phyloP scores from a whole-genome alignment of 2,329 filamentous ascomycete species.

The Rhinocladiella similis region DNA sequence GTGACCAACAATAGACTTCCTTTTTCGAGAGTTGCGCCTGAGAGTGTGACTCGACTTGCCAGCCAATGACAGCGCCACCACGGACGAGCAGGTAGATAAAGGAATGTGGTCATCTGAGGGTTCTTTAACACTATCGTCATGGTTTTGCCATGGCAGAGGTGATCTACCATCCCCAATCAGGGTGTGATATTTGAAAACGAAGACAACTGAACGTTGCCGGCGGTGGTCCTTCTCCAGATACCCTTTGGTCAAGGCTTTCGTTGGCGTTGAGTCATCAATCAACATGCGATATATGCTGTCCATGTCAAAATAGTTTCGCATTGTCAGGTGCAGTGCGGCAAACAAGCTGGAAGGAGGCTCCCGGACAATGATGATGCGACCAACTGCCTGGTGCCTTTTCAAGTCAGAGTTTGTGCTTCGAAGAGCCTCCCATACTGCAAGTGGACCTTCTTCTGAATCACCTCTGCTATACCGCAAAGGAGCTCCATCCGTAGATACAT shows the following conservation, averaged over 20 bases:
- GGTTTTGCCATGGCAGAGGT: conserved; percentile 61
- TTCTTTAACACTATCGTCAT: conserved; percentile 46
- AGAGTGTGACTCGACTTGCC: conserved; percentile 54
- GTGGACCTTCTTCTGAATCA: conserved; percentile 33
- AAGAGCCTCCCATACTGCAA: conserved; percentile 38
- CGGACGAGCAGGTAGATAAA: conserved; percentile 59
- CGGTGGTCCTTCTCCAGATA: conserved; percentile 48
- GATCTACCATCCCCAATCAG: conserved; percentile 56
- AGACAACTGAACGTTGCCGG: conserved; percentile 60
- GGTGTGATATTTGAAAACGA: conserved; percentile 67
- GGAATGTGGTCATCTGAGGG: conserved; percentile 53
- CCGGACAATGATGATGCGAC: conserved; percentile 61
- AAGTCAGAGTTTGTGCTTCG: conserved; percentile 38
- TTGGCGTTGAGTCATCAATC: conserved; percentile 46
- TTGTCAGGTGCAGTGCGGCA: conserved; percentile 59
- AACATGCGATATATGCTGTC: conserved; percentile 59
- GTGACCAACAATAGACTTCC: conserved; percentile 50
- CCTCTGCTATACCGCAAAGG: conserved; percentile 39
- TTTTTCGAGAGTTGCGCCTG: conserved; percentile 51
- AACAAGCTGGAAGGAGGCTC: conserved; percentile 63
- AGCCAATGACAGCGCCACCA: conserved; percentile 59
- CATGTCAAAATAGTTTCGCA: conserved; percentile 62
- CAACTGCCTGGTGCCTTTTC: conserved; percentile 49
- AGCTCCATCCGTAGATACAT: conserved; percentile 51
- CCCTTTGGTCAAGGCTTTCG: conserved; percentile 50